Evolutionary conservation across 1,139 yeast species (phyloP), one percentile per base, ranked within the genome.

Genomic region (Candida gigantensis): DNA sequence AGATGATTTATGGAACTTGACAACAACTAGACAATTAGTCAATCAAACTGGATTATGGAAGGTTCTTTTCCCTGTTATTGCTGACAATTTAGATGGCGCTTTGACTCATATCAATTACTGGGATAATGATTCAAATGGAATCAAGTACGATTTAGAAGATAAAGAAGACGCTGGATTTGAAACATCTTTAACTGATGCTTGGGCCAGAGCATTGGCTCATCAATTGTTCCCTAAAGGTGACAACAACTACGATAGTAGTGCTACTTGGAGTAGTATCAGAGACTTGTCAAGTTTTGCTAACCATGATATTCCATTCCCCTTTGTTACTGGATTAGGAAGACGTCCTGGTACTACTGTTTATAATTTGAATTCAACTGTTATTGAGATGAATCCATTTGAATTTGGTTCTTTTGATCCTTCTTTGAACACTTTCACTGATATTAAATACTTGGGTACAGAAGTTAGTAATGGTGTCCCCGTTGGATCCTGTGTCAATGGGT

Each of bases 401-500:
- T 55, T 68, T 61, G 74, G 74, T 3, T 65, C 72, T 1, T 68
- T 63, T 49, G 73, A 68, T 41, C 58, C 65, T 3, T 58, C 69
- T 0, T 55, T 68, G 36, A 64, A 66, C 42, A 47, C 68, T 1
- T 68, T 67, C 42, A 56, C 65, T 17, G 68, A 68, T 40, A 50
- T 62, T 19, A 57, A 57, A 43, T 68, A 68, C 36, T 45, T 68
- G 41, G 96, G 97, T 24, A 75, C 94, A 1, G 60, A 71, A 9
- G 70, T 79, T 18, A 55, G 65, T 17, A 68, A 77, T 46, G 95
- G 95, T 35, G 47, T 58, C 11, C 77, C 82, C 9, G 52, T 50
- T 10, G 55, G 50, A 30, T 48, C 46, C 12, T 86, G 95, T 64
- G 62, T 78, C 41, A 73, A 68, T 6, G 95, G 95, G 1, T 82